A percentile compares a stretch with the other conserved stretches of the same genome.
Conservation (phyloP, 108 stramenopile genomes). For the Nannochloropsis oceanica region DNA sequence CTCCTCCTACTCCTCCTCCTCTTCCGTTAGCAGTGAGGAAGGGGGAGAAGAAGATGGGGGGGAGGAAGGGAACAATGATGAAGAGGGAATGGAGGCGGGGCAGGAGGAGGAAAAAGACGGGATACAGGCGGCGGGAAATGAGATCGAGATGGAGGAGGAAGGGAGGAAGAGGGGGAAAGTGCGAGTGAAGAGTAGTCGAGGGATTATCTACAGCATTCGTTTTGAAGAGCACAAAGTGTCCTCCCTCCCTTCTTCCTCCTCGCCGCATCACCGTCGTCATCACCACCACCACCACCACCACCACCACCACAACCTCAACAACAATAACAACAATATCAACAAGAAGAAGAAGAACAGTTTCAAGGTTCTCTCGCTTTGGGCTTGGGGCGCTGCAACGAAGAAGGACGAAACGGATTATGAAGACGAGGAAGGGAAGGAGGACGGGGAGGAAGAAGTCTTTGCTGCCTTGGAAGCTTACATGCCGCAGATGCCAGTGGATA, state of each 20-base stretch:
- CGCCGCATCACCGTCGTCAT: neutral
- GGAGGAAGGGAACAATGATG: neutral
- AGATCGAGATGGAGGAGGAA: neutral
- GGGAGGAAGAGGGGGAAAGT: neutral
- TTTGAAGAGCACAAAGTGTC: neutral
- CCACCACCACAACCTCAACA: neutral
- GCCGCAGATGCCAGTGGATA: neutral
- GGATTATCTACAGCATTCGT: neutral
- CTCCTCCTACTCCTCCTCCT: neutral
- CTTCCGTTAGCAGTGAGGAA: neutral
- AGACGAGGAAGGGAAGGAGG: no score
- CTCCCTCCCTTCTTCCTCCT: neutral
- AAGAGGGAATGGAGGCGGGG: neutral
- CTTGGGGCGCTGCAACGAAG: neutral
- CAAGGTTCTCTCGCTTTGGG: neutral
- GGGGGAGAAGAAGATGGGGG: neutral
- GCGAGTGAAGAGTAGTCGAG: neutral
- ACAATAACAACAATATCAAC: no score
- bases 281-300: neutral
- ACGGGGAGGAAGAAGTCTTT: no score
- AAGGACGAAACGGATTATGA: neutral
- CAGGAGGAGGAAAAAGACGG: neutral
- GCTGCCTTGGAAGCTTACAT: neutral
- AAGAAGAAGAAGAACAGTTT: no score
- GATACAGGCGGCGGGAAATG: no score